Evolutionary conservation across 495 filamentous ascomycete species (phyloP), one percentile per base, ranked within the genome.

Genomic region (Aspergillus sclerotioniger): DNA sequence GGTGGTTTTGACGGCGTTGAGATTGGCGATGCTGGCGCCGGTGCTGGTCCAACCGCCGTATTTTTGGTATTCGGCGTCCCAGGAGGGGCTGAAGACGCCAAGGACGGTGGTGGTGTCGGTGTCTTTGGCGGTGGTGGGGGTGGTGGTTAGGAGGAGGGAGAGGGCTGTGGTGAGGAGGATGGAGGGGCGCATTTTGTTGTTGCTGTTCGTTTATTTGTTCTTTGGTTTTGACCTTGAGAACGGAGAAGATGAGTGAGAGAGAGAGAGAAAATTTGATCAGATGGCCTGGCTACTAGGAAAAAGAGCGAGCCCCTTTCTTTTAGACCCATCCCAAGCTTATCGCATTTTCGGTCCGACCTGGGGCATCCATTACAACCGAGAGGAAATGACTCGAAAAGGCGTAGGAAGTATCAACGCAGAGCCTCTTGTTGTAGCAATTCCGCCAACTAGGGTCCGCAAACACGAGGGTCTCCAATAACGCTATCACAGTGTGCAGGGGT

Each of bases 1-100:
- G 51, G 69, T 72, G 15, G 69, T 70, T 6, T 59, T 62, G 10
- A 35, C 28, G 10, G 60, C 57, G 51, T 69, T 64, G 57, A 68
- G 55, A 45, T 53, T 62, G n/a, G 50, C 52, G 7, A 70, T 55
- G 32, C 69, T 65, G 54, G 54, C 69, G 10, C 46, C 67, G 21
- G 51, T 57, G 63, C 69, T 68, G 17, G 20, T 49, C 46, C 46
- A 31, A 13, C 21, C 21, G 21, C 54, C 52, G 45, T 61, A 63
- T 12, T 6, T 35, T 0, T 33, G 51, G 8, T 60, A 1, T 1
- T 39, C 28, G 16, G 49, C 46, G 10, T 53, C 35, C 15, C 39
- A 51, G n/a, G n/a, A 39, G 10, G 45, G 10, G 20, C 3, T 41
- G 25, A 55, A 56, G 33, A 46, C 51, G 25, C 20, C 25, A 39